phyloP scores from a whole-genome alignment of 164 flowering plant species.

The Saururus chinensis region DNA sequence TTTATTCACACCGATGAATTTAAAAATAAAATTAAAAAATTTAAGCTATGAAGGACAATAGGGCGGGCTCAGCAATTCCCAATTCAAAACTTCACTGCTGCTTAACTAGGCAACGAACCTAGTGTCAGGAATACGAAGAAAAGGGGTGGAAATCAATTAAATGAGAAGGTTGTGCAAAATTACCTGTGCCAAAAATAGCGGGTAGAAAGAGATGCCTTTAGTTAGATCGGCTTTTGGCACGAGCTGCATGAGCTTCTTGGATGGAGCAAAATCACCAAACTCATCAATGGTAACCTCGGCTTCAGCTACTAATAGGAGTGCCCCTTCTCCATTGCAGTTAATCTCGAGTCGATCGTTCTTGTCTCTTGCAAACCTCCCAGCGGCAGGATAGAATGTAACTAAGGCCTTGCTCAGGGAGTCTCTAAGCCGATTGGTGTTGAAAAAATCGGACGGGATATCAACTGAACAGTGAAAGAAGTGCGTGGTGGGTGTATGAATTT shows the following conservation, averaged over 20 bases:
- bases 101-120: too few relatives aligned
- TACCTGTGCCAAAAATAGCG: constrained; percentile 1
- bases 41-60: too few relatives aligned
- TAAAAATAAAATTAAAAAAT: too few relatives aligned
- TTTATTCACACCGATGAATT: too few relatives aligned
- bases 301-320: constrained; percentile 1
- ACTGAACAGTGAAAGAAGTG: not conserved
- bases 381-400: constrained; percentile 5
- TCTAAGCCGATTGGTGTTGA: not conserved
- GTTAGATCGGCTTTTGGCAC: not conserved
- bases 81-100: too few relatives aligned
- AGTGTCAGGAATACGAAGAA: too few relatives aligned
- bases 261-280: too few relatives aligned
- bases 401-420: constrained; percentile 5
- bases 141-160: too few relatives aligned
- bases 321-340: constrained; percentile 8
- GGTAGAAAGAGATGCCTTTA: constrained; percentile 1
- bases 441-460: not conserved
- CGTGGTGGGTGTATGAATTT: not conserved
- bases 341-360: constrained; percentile 2
- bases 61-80: too few relatives aligned
- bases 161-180: too few relatives aligned
- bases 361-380: constrained; percentile 5
- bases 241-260: too few relatives aligned
- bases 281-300: constrained; percentile 2